Base-by-base conservation (phyloP, 2,329 filamentous ascomycete genomes). In the Pseudogymnoascus destructans region DNA sequence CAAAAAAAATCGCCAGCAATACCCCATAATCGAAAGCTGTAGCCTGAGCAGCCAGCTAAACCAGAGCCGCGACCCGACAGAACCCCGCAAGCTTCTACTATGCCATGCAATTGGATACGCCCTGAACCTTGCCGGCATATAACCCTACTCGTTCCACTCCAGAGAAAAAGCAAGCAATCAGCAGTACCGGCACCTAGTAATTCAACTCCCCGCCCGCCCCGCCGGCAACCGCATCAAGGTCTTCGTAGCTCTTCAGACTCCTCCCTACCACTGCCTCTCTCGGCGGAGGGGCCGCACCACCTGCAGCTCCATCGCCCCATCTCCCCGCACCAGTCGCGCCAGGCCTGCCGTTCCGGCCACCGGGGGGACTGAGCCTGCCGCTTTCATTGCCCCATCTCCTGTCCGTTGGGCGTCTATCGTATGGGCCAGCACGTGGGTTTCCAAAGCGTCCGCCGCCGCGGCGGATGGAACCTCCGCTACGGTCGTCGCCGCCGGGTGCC, bases 231-330 rank as follows among this genome's bases (percentile, higher is more conserved):
- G 95, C 92, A 73, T 98, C 93, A 21, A 98, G 76, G 69, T 98
- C 93, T 71, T 98, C 95, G 69, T 98, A 98, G 71, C 89, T 96
- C 79, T 95, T 95, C 63, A 98, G 74, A 61, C 88, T 95, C 59
- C 93, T 82, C 4, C 93, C 93, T 64, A 95, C 89, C 0, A 95
- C 90, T 9, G 93, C 92, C 72, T 97, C 91, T 17, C 88, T 81
- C 17, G 93, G 92, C 0, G 90, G 91, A 61, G 91, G 85, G 2
- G 86, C 84, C 32, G 86, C 83, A 21, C 81, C 86, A 36, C 87
- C 86, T 55, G 88, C 87, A 2, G 77, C 77, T 23, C 85, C 86
- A 63, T 89, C 87, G 40, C 86, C 85, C 79, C 85, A 87, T 63
- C 83, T 77, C 32, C 81, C 81, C 58, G 73, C 68, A 62, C 73